Percentiles rank a stretch among this genome's conserved stretches.
phyloP scores from a whole-genome alignment of 345 rosid genomes.

The Cochlearia excelsa region DNA sequence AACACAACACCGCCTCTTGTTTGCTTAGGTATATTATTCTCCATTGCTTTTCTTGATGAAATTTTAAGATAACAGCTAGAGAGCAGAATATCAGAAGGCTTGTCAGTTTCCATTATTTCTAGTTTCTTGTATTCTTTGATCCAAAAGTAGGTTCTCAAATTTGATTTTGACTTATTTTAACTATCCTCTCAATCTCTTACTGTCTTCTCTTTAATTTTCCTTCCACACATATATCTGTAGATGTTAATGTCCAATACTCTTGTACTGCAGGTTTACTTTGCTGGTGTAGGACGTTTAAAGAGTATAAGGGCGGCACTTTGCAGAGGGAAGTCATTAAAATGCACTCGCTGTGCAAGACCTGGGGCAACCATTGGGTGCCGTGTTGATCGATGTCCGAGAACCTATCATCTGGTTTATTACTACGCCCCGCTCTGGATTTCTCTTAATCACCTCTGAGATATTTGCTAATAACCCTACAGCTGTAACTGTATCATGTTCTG shows the following conservation, averaged over 20 bases:
- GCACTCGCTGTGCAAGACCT: conserved; percentile 93
- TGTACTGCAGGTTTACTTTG: conserved; percentile 82
- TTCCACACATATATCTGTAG: conserved; percentile 11
- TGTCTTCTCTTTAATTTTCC: conserved; percentile 12
- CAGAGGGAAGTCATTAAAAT: conserved; percentile 91
- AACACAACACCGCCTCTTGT: conserved; percentile 7
- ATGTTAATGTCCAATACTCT: conserved; percentile 22
- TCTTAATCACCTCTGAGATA: conserved; percentile 15
- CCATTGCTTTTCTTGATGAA: conserved; percentile 5
- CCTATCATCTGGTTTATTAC: conserved; percentile 87
- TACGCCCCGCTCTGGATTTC: conserved; percentile 18
- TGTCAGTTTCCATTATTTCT: conserved; percentile 7
- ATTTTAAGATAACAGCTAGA: background rate
- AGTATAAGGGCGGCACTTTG: conserved; percentile 93
- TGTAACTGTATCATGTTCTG: conserved; percentile 21
- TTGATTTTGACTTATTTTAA: too few relatives aligned
- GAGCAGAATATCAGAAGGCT: conserved; percentile 12
- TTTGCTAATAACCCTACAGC: conserved; percentile 18
- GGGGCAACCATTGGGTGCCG: conserved; percentile 99
- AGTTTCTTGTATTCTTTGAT: conserved; percentile 11
- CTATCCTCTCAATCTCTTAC: too few relatives aligned
- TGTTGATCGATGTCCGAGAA: conserved; percentile 94
- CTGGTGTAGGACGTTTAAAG: conserved; percentile 94
- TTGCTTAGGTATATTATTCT: conserved; percentile 20
- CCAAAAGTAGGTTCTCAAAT: too few relatives aligned